phyloP scores from a whole-genome alignment of 2,329 filamentous ascomycete genomes.

The Dothideomycetes sp. region DNA sequence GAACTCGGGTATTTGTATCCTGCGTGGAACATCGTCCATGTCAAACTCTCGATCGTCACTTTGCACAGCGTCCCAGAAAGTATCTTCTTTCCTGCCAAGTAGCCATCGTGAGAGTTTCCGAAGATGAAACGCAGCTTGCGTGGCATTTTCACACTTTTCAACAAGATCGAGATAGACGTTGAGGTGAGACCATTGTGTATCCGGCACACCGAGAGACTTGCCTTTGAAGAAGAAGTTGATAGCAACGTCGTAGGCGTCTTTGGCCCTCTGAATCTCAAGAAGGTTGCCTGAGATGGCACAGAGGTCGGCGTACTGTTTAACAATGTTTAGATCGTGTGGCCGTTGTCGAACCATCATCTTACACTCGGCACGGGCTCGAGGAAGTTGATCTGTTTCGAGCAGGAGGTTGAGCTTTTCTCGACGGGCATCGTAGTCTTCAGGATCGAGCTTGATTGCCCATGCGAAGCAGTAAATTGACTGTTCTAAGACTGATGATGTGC shows the following conservation, averaged over 20 bases:
- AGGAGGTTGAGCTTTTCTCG: constrained; percentile 48
- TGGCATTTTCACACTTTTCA: constrained; percentile 52
- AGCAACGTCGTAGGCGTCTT: constrained; percentile 40
- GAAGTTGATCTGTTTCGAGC: constrained; percentile 39
- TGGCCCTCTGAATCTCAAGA: constrained; percentile 21
- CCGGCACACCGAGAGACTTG: constrained; percentile 15
- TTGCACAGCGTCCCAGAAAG: constrained; percentile 59
- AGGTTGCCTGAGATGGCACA: constrained; percentile 27
- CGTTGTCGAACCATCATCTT: constrained; percentile 45
- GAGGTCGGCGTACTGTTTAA: constrained; percentile 48
- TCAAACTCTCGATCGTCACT: constrained; percentile 81
- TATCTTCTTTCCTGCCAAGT: constrained; percentile 63
- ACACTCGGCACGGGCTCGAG: constrained; percentile 42
- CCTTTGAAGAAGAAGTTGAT: constrained; percentile 39
- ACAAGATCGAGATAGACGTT: constrained; percentile 80
- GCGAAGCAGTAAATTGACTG: constrained; percentile 46
- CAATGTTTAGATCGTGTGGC: constrained; percentile 45
- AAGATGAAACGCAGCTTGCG: constrained; percentile 58
- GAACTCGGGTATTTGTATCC: constrained; percentile 52
- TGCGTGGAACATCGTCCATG: constrained; percentile 56
- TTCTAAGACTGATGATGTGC: constrained; percentile 32
- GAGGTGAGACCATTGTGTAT: constrained; percentile 66
- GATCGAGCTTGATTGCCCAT: constrained; percentile 45
- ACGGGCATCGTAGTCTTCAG: constrained; percentile 43
- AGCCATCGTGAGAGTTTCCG: constrained; percentile 74